A percentile compares a stretch with the other conserved stretches of the same genome.
phyloP scores from a whole-genome alignment of 164 flowering plant species.

The Kingdonia uniflora region DNA sequence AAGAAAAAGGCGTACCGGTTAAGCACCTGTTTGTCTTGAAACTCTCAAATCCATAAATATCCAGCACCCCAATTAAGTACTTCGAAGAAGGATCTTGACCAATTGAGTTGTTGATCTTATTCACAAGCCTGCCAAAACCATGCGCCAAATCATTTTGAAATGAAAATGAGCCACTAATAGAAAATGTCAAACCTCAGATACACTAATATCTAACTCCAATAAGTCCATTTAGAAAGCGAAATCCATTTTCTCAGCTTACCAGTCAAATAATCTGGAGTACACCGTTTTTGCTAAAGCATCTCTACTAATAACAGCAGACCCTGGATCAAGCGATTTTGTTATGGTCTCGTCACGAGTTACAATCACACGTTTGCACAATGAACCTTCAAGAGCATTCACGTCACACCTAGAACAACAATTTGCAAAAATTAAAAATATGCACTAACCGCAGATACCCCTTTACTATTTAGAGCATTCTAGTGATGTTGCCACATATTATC shows the following conservation, averaged over 20 bases:
- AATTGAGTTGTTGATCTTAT: constrained; percentile 76
- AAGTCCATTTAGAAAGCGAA: too few species aligned
- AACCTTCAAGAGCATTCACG: constrained; percentile 74
- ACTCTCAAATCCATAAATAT: constrained; percentile 99
- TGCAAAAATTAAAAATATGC: too few species aligned
- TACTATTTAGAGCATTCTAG: too few species aligned
- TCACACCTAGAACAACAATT: constrained; percentile 46
- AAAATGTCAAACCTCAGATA: too few species aligned
- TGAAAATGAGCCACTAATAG: too few species aligned
- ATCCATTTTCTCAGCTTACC: constrained; percentile 27
- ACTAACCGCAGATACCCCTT: too few species aligned
- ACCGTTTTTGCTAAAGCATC: constrained; percentile 83
- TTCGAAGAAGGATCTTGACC: constrained; percentile 95
- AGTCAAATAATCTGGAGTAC: constrained; percentile 75
- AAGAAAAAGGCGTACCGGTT: constrained; percentile 67
- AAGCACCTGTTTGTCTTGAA: constrained; percentile 99
- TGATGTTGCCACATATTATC: too few species aligned
- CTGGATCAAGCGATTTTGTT: constrained; percentile 72
- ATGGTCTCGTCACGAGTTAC: constrained; percentile 86
- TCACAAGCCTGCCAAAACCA: constrained; percentile 65
- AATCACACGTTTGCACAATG: constrained; percentile 78
- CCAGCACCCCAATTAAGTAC: constrained; percentile 84
- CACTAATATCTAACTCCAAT: too few species aligned
- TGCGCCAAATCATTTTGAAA: too few species aligned
- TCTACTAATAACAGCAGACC: constrained; percentile 63